These are phyloP conservation scores for Ophiostoma sp. DNA, from an alignment of 2,329 filamentous ascomycete genomes.

Conservation along the genomic window DNA sequence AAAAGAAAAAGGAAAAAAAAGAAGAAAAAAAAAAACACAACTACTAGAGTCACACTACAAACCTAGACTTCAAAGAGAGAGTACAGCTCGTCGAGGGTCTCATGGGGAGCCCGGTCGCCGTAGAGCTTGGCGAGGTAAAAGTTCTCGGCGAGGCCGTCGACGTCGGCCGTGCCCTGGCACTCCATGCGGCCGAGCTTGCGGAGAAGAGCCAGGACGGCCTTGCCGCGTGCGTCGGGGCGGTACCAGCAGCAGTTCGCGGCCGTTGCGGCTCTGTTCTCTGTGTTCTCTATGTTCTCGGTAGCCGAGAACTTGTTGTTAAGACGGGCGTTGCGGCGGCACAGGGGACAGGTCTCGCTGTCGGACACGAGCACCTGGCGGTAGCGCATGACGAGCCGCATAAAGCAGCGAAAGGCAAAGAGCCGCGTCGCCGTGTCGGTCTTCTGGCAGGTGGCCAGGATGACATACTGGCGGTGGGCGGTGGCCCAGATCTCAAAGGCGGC, in stretches of 20 bases:
- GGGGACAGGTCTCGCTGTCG: slow-evolving; percentile 7
- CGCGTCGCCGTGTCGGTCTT: neutral
- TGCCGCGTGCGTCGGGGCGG: slow-evolving; percentile 7
- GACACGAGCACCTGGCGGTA: neutral
- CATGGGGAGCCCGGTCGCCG: slow-evolving; percentile 1
- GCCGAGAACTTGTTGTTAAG: neutral
- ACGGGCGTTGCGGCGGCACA: slow-evolving; percentile 12
- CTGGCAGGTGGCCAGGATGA: slow-evolving; percentile 1
- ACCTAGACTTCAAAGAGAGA: neutral
- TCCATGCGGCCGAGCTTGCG: neutral
- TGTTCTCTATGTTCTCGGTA: too few relatives aligned
- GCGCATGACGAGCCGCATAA: slow-evolving; percentile 18
- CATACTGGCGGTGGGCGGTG: slow-evolving; percentile 18
- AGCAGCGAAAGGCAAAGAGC: slow-evolving; percentile 7
- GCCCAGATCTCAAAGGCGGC: slow-evolving; percentile 18
- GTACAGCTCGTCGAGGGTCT: slow-evolving; percentile 2
- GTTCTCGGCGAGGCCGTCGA: neutral
- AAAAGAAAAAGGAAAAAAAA: neutral
- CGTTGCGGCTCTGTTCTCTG: neutral
- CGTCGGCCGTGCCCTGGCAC: neutral
- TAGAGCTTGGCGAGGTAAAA: slow-evolving; percentile 12
- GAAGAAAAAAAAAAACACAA: neutral
- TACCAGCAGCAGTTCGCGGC: slow-evolving; percentile 19
- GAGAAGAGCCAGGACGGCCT: neutral
- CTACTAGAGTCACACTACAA: neutral